Percentiles rank a stretch among this genome's conserved stretches.
Evolutionary conservation across 2,329 filamentous ascomycete species (phyloP).

Genomic region (Diplodia intermedia): DNA sequence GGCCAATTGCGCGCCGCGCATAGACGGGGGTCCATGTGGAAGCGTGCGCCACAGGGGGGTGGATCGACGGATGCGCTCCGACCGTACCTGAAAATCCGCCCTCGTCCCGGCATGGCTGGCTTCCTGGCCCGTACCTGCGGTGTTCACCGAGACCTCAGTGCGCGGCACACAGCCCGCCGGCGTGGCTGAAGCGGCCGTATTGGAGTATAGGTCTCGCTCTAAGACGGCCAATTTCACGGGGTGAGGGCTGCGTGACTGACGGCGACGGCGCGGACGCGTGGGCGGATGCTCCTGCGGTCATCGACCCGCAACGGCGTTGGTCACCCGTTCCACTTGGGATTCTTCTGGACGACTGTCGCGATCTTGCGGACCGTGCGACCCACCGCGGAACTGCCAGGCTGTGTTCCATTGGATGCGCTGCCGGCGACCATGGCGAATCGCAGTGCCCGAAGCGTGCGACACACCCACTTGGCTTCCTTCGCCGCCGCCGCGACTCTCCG

Average conservation of each 20-base stretch:
- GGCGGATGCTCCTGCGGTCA: not conserved
- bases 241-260: not conserved
- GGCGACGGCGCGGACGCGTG: not conserved
- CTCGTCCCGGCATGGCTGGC: slow-evolving; percentile 25
- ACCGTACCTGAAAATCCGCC: slow-evolving; percentile 29
- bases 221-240: slow-evolving; percentile 21
- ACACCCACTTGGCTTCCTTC: slow-evolving; percentile 12
- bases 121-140: slow-evolving; percentile 16
- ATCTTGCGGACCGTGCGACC: slow-evolving; percentile 21
- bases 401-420: slow-evolving; percentile 28
- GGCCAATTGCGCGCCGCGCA: slow-evolving; percentile 21
- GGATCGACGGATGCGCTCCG: slow-evolving; percentile 30
- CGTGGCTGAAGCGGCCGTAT: slow-evolving; percentile 26
- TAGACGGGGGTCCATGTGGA: slow-evolving; percentile 26
- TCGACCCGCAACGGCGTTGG: slow-evolving; percentile 23
- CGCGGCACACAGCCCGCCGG: slow-evolving; percentile 23
- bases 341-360: slow-evolving; percentile 24
- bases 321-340: slow-evolving; percentile 14
- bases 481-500: slow-evolving; percentile 2
- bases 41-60: slow-evolving; percentile 26
- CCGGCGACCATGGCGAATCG: slow-evolving; percentile 17
- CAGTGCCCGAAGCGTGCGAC: slow-evolving; percentile 5
- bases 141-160: slow-evolving; percentile 30
- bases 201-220: slow-evolving; percentile 12
- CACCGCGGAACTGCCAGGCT: slow-evolving; percentile 13